Evolutionary conservation across 192 early-diverging fungal species (phyloP).

Genomic region (Spinellus fusiger): DNA sequence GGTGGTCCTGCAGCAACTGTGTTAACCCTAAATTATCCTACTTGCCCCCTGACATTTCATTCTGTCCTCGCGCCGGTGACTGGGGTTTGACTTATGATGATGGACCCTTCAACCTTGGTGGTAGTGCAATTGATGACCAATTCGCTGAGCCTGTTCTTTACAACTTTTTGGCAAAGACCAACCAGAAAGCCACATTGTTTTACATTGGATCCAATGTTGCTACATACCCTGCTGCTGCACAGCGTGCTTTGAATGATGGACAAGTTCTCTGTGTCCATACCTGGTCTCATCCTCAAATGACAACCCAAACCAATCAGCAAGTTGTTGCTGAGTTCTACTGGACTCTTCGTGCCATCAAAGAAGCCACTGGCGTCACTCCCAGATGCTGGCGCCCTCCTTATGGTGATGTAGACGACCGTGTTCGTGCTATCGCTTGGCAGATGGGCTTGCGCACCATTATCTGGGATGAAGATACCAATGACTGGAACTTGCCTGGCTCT

Average conservation of each 20-base stretch:
- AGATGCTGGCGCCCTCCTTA: constrained; percentile 42
- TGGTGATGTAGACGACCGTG: constrained; percentile 42
- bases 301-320: constrained; percentile 31
- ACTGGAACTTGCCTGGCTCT: constrained; percentile 35
- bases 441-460: constrained; percentile 17
- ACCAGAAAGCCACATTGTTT: constrained; percentile 11
- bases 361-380: constrained; percentile 32
- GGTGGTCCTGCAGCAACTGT: constrained; percentile 20
- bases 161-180: constrained; percentile 17
- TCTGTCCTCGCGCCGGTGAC: constrained; percentile 22
- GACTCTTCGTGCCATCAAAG: constrained; percentile 35
- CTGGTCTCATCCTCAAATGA: constrained; percentile 50
- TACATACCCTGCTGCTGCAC: constrained; percentile 19
- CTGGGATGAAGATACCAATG: constrained; percentile 21
- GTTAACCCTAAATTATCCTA: constrained; percentile 1
- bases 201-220: constrained; percentile 34
- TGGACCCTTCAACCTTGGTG: constrained; percentile 23
- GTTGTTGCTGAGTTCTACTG: constrained; percentile 47
- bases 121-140: background rate
- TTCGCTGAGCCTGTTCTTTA: constrained; percentile 18
- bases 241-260: constrained; percentile 29
- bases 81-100: constrained; percentile 46
- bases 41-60: constrained; percentile 6
- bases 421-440: constrained; percentile 28
- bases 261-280: constrained; percentile 54